Conservation (phyloP, 2,329 filamentous ascomycete species). For the Diaporthe aspalathi region DNA sequence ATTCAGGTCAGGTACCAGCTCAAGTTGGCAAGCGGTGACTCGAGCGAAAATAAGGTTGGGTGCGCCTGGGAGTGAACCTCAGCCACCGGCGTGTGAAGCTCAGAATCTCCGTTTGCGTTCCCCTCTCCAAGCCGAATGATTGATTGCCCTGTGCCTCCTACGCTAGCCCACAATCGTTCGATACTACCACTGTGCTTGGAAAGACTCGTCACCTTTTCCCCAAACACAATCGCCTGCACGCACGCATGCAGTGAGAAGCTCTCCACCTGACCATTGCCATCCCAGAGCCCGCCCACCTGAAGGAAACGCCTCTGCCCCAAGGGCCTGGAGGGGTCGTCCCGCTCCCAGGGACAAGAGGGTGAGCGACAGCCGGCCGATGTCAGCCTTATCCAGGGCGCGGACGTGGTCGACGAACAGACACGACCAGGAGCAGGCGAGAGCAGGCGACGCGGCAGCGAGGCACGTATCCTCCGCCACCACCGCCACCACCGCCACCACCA, state of each 20-base stretch:
- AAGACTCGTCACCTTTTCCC: no score
- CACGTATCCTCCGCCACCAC: constrained; percentile 15
- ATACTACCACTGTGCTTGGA: neutral
- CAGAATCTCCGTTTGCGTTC: neutral
- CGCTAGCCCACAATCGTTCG: neutral
- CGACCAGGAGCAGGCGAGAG: constrained; percentile 21
- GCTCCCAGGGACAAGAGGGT: neutral
- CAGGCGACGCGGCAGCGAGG: constrained; percentile 1
- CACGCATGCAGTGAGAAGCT: constrained; percentile 19
- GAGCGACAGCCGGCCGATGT: constrained; percentile 32
- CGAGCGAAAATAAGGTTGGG: neutral
- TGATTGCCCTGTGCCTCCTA: neutral
- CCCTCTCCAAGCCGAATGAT: neutral
- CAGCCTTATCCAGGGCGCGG: constrained; percentile 36
- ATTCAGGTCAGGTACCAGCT: neutral
- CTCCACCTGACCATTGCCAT: neutral
- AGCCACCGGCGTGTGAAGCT: constrained; percentile 10
- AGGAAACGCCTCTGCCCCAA: constrained; percentile 22
- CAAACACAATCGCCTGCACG: neutral
- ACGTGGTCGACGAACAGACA: constrained; percentile 39
- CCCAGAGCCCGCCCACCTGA: neutral
- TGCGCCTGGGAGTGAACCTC: constrained; percentile 20
- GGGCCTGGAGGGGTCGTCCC: constrained; percentile 22
- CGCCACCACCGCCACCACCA: constrained; percentile 11
- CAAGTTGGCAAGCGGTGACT: neutral